Evolutionary conservation across 2,329 filamentous ascomycete genomes (phyloP), one percentile per base, ranked within the genome.

Genomic region (Cordyceps cicadae): DNA sequence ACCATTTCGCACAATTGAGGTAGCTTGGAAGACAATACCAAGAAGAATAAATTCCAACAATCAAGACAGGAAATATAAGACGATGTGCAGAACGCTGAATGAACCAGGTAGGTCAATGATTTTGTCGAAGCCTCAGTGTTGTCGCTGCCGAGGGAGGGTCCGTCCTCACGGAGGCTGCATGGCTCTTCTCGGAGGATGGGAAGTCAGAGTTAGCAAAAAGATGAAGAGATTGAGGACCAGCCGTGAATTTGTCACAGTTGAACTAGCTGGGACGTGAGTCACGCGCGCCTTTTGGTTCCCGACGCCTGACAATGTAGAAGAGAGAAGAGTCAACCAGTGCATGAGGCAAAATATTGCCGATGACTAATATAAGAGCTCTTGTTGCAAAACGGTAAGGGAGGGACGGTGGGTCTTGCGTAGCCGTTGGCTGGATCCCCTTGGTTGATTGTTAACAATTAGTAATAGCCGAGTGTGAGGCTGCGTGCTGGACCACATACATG

Each of bases 321-420:
- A 24, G 32, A 21, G 17, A 39, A 37, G n/a, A 43, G 37, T 9
- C n/a, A 51, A 34, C 24, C n/a, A n/a, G n/a, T n/a, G n/a, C n/a
- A n/a, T n/a, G 26, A 11, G 29, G 14, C 11, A 37, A 12, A 19
- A 57, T 39, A 26, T 57, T 19, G 43, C 54, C 54, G 54, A 49
- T 57, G 54, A 57, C 54, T 57, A 57, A 57, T 32, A 43, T 57
- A 57, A 57, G 43, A 43, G 54, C 41, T 3, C 17, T 17, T 26
- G 49, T 49, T 45, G 54, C 6, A 29, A 29, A 29, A 6, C 29
- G 54, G 26, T 29, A 19, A 12, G 12, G 17, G n/a, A 6, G 1
- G 3, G 6, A 14, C 0, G 9, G 46, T n/a, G 26, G 26, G 26
- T 29, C 26, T 17, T 34, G 49, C 14, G 14, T 21, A 6, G 24